phyloP scores from a whole-genome alignment of 768 basidiomycete species.

The Heimioporus sp. region DNA sequence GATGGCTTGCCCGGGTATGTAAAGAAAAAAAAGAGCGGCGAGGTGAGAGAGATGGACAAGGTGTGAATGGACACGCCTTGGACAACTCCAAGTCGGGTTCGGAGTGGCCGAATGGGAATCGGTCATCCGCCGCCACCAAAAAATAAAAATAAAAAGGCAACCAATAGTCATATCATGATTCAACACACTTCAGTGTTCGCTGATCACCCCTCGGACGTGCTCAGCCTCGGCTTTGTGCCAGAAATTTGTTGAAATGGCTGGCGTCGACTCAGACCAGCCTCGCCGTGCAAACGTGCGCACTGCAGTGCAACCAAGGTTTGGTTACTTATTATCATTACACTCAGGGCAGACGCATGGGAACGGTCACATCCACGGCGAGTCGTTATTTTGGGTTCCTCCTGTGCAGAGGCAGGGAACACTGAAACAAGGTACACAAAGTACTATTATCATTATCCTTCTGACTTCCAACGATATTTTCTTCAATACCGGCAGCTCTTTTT shows the following conservation, averaged over 20 bases:
- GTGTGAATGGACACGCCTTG: constrained; percentile 7
- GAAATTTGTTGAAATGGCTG: too few species aligned
- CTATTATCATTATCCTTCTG: too few species aligned
- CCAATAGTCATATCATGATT: neutral
- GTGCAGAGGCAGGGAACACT: too few species aligned
- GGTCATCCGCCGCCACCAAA: constrained; percentile 15
- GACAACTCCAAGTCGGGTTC: neutral
- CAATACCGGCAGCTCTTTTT: too few species aligned
- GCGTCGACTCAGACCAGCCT: neutral
- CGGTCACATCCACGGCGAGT: neutral
- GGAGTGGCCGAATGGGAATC: constrained; percentile 3
- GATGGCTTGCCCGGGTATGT: neutral
- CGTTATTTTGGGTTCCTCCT: neutral
- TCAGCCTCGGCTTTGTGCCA: too few species aligned
- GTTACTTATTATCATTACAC: too few species aligned
- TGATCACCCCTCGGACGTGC: too few species aligned
- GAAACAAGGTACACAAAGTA: too few species aligned
- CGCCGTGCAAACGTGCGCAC: constrained; percentile 15
- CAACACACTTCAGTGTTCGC: neutral
- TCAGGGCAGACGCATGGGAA: neutral
- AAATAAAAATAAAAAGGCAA: neutral
- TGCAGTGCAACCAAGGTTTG: neutral
- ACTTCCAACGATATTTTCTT: too few species aligned
- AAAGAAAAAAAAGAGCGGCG: constrained; percentile 18
- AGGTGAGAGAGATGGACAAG: constrained; percentile 3